phyloP scores from a whole-genome alignment of 805 yeast species.

The Candida krabiensis region DNA sequence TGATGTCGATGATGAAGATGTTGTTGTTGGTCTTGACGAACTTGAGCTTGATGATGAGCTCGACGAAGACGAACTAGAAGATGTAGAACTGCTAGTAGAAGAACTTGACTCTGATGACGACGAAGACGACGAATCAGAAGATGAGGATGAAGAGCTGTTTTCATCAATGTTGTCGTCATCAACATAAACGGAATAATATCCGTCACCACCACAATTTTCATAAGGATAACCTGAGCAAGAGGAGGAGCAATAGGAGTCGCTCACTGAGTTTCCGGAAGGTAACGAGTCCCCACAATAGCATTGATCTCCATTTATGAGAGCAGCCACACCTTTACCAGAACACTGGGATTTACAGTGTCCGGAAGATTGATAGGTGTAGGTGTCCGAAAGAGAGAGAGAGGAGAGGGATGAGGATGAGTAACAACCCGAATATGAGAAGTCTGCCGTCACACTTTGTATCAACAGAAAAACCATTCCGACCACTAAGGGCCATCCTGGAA shows the following conservation, averaged over 20 bases:
- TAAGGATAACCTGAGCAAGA: conserved; percentile 61
- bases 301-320: conserved; percentile 47
- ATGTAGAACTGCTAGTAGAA: conserved; percentile 7
- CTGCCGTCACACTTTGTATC: conserved; percentile 9
- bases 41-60: conserved; percentile 7
- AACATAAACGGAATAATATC: conserved; percentile 49
- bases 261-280: conserved; percentile 30
- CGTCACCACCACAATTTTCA: conserved; percentile 61
- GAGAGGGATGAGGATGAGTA: conserved; percentile 27
- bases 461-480: neutral
- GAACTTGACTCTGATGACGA: conserved; percentile 14
- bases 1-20: conserved; percentile 14
- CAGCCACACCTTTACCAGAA: conserved; percentile 45
- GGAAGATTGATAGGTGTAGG: conserved; percentile 59
- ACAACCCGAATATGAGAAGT: conserved; percentile 29
- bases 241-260: conserved; percentile 40
- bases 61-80: conserved; percentile 7
- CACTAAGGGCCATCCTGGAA: too few relatives aligned
- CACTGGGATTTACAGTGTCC: conserved; percentile 61
- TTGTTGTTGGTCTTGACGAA: conserved; percentile 9
- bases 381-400: conserved; percentile 40
- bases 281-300: conserved; percentile 67
- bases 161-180: conserved; percentile 21
- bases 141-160: conserved; percentile 6
- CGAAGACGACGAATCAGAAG: conserved; percentile 10